Evolutionary conservation across 192 early-diverging fungal species (phyloP).

Genomic region (Funneliformis geosporum): DNA sequence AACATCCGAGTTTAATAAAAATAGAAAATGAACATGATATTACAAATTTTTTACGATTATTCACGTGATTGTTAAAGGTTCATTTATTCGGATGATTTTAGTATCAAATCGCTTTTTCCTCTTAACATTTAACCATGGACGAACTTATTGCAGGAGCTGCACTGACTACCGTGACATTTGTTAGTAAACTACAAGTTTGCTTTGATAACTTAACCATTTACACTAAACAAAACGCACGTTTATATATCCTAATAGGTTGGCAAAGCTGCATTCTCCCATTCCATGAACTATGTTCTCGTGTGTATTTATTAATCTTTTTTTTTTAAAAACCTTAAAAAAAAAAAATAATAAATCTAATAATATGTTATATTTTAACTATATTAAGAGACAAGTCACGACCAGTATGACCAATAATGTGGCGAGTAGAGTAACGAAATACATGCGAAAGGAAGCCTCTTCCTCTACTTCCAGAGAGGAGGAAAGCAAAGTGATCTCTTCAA

Average conservation of each 20-base stretch:
- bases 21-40: no score
- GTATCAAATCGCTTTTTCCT: neutral
- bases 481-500: neutral
- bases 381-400: constrained; percentile 43
- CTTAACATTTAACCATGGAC: constrained; percentile 50
- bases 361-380: neutral
- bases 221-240: neutral
- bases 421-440: neutral
- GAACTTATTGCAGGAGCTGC: constrained; percentile 64
- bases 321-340: neutral
- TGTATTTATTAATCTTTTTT: neutral
- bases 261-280: constrained; percentile 57
- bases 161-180: constrained; percentile 57
- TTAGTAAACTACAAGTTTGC: neutral
- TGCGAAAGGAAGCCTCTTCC: neutral
- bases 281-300: constrained; percentile 45
- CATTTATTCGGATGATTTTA: no score
- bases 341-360: neutral
- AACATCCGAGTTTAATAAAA: no score
- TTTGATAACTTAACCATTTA: neutral
- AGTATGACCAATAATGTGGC: constrained; percentile 36
- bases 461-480: neutral
- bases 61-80: no score
- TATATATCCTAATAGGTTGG: constrained; percentile 40
- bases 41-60: no score